Conservation (phyloP, 208 protist genomes). For the Crithidia brevicula region DNA sequence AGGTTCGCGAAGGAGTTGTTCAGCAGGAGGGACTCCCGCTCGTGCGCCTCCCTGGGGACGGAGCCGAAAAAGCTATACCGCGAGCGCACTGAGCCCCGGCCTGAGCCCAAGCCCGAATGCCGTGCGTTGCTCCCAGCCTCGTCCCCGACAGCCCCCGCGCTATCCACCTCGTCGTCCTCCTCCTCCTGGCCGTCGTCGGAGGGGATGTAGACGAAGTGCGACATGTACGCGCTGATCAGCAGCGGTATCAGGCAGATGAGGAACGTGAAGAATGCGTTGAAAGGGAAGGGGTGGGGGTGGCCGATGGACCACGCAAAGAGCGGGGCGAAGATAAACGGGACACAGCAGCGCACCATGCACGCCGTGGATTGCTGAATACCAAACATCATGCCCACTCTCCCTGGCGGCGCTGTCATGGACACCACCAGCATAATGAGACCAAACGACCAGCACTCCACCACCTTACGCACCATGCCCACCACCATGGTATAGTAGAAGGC, state of each 20-base stretch:
- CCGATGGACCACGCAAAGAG: slow-evolving; percentile 86
- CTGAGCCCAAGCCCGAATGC: slow-evolving; percentile 4
- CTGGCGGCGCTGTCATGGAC: slow-evolving; percentile 58
- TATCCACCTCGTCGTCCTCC: slow-evolving; percentile 10
- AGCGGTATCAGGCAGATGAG: slow-evolving; percentile 58
- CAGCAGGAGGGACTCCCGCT: slow-evolving; percentile 27
- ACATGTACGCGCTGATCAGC: slow-evolving; percentile 33
- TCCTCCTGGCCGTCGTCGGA: slow-evolving; percentile 9
- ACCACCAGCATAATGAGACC: slow-evolving; percentile 65
- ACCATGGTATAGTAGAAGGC: slow-evolving; percentile 54
- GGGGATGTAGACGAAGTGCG: slow-evolving; percentile 13
- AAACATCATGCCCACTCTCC: slow-evolving; percentile 72
- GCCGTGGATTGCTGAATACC: slow-evolving; percentile 74
- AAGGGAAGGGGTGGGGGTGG: slow-evolving; percentile 47
- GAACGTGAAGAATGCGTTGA: slow-evolving; percentile 79
- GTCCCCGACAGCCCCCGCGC: not conserved
- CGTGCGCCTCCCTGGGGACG: slow-evolving; percentile 11
- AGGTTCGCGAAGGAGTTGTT: slow-evolving; percentile 54
- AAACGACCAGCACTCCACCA: slow-evolving; percentile 63
- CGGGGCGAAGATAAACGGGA: slow-evolving; percentile 66
- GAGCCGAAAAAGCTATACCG: slow-evolving; percentile 25
- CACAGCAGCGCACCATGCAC: slow-evolving; percentile 62
- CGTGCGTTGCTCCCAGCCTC: slow-evolving; percentile 6
- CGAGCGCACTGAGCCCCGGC: slow-evolving; percentile 17
- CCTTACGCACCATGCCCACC: slow-evolving; percentile 54